Base-by-base conservation (phyloP, 305 asterid species). In the Plantago coronopus region DNA sequence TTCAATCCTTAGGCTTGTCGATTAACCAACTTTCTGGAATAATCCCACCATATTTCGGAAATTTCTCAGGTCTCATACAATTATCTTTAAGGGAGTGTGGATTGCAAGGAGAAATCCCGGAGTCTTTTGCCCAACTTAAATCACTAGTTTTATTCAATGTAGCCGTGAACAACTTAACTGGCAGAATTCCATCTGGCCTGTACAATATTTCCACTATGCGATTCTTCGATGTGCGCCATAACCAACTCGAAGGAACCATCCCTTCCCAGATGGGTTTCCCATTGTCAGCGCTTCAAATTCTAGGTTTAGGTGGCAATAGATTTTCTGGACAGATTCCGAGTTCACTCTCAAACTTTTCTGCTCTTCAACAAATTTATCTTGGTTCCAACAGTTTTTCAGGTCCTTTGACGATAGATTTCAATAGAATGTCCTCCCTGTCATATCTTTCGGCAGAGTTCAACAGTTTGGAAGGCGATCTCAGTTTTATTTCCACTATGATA, bases 41-140 rank as follows among this genome's bases (percentile, higher is more conserved):
- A 22, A 71, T 75, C 46, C 76, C 80, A 14, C 60, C 74, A 3
- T 71, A 42, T 40, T 17, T 67, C 4, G 74, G 74, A 54, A 75
- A 75, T 40, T 59, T 70, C 14, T 61, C 76, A 0, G 27, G 19
- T 25, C 58, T 70, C 0, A 3, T 0, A 1, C 5, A 0, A 8
- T 63, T 73, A 2, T 59, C 75, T 14, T 44, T 69, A 8, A 44
- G 27, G 7, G 17, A 60, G 8, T 63, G 67, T 54, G 64, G 69
- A 19, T 25, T 74, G 46, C 21, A 45, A 19, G 73, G 79, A 5
- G 38, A 53, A 13, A 70, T 74, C 20, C 79, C 79, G 0, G 73
- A 58, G 53, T 68, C 76, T 22, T 17, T 70, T 9, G 70, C 17
- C 40, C 64, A 38, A 0, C 73, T 74, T 7, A 54, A 11, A 5